These are phyloP conservation scores for Friedmanniomyces simplex DNA, from an alignment of 495 filamentous ascomycete genomes.

Conservation along the genomic window DNA sequence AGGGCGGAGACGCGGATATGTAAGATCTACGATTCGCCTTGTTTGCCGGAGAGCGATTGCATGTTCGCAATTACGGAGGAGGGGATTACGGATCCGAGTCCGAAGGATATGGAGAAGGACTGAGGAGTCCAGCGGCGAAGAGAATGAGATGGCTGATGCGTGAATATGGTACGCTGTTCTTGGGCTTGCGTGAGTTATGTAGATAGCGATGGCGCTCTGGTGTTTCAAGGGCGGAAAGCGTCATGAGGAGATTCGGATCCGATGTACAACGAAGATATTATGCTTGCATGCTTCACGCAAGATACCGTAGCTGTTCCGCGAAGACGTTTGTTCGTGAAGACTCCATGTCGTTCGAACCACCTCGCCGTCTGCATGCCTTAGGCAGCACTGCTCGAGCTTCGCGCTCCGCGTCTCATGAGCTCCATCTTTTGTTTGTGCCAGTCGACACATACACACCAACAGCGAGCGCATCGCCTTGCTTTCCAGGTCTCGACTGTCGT, in stretches of 20 bases:
- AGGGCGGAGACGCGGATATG: conserved; percentile 90
- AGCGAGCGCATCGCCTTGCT: neutral
- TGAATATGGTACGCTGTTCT: neutral
- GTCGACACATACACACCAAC: neutral
- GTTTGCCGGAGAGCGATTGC: conserved; percentile 90
- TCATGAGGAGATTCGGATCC: neutral
- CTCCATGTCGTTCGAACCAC: no score
- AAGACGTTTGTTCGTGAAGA: no score
- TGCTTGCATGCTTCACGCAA: neutral
- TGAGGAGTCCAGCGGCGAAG: conserved; percentile 11
- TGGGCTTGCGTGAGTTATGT: neutral
- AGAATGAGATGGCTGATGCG: neutral
- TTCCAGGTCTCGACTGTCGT: no score
- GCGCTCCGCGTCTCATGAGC: conserved; percentile 4
- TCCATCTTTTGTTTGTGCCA: conserved; percentile 4
- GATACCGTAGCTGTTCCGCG: neutral
- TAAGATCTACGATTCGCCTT: conserved; percentile 98
- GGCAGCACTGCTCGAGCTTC: neutral
- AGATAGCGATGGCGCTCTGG: neutral
- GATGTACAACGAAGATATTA: neutral
- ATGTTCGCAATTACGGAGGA: conserved; percentile 95
- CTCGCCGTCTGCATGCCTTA: neutral
- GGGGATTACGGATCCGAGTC: conserved; percentile 88
- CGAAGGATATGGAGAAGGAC: conserved; percentile 88
- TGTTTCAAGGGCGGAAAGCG: neutral